Evolutionary conservation across 352 stramenopile species (phyloP), one percentile per base, ranked within the genome.

Genomic region (Pythium sp.): DNA sequence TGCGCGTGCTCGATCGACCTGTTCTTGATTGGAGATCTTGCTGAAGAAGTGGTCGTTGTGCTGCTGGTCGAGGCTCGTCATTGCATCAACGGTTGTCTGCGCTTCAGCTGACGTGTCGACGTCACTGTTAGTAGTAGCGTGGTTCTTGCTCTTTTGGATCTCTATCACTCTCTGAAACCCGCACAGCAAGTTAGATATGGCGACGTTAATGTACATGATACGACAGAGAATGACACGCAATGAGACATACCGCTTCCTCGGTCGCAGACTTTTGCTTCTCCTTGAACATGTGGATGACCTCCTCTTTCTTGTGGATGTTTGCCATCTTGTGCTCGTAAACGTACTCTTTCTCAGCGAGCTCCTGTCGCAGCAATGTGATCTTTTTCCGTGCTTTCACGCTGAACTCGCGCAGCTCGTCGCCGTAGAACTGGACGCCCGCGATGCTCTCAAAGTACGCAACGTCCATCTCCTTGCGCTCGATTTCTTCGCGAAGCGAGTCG

Each of bases 391-490:
- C 81, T 55, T 86, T 82, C 2, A 14, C 47, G 3, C 65, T 74
- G 54, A 91, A 89, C n/a, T 80, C 73, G 14, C 64, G 55, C 6
- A 92, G 59, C 55, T 92, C 82, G 32, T 79, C 64, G 3, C 71
- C 68, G 30, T 81, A 89, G 5, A 80, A 71, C 68, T 90, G 82
- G 14, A 92, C 67, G 22, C 86, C 79, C 0, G 73, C 67, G 49
- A 89, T 79, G 59, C 81, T 93, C 65, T 93, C 86, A 38, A 91
- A 90, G 49, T 88, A 90, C 24, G 86, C 86, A 11, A 91, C 64
- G 62, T 93, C 84, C 86, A 93, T 93, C 51, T 84, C 74, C 58
- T 91, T 90, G 24, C 83, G 79, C 63, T 93, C 86, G 11, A 81
- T 90, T 55, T 92, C 79, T 49, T 95, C 84, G 8, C 81, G 77